Percentiles rank a stretch among this genome's conserved stretches.
Evolutionary conservation across 805 yeast genomes (phyloP).

Genomic region (Schizosaccharomyces cryophilus): DNA sequence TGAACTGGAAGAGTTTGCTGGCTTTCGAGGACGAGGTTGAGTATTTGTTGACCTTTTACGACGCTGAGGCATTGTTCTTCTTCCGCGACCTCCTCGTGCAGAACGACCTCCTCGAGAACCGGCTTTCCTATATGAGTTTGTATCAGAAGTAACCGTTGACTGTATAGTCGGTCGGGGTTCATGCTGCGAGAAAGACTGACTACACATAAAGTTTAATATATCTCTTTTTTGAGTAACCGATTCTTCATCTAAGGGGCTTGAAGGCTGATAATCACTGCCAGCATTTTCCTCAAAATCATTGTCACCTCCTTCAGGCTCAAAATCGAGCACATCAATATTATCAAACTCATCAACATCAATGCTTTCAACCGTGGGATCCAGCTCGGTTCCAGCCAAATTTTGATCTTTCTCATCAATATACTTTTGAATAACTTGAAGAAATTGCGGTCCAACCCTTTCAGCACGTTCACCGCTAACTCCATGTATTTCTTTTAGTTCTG

Average conservation of each 20-base stretch:
- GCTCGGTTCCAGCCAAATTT: constrained; percentile 1
- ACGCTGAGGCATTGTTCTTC: background rate
- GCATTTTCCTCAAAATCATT: background rate
- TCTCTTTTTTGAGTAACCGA: background rate
- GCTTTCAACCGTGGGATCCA: background rate
- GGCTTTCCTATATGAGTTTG: background rate
- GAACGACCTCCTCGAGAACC: background rate
- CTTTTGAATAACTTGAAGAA: constrained; percentile 1
- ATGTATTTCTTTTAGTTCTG: background rate
- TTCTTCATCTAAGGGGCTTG: background rate
- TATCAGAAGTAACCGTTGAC: background rate
- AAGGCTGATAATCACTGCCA: background rate
- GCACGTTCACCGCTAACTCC: constrained; percentile 3
- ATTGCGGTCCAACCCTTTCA: constrained; percentile 2
- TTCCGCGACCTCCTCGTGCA: background rate
- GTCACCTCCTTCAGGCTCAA: background rate
- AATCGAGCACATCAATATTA: background rate
- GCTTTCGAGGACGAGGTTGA: background rate
- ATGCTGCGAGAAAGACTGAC: background rate
- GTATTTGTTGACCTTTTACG: background rate
- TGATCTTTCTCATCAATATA: constrained; percentile 1
- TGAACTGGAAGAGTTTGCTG: background rate
- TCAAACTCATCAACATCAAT: background rate
- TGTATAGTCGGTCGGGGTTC: background rate
- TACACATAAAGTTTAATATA: background rate